A percentile compares a stretch with the other conserved stretches of the same genome.
These are phyloP conservation scores for Acanthamoeba culbertsoni DNA, from an alignment of 208 protist genomes.

Conservation along the genomic window DNA sequence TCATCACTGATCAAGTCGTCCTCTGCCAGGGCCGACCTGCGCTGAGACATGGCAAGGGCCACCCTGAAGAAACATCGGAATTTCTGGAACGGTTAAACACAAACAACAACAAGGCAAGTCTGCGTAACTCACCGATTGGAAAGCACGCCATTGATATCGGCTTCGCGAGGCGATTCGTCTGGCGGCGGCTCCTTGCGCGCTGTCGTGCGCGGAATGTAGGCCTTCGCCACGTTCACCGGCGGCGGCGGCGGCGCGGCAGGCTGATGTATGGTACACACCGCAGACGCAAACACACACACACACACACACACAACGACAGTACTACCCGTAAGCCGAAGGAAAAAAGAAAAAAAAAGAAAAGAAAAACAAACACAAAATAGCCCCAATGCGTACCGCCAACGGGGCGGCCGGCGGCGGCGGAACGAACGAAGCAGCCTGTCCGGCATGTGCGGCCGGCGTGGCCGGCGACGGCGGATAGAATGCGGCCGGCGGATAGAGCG, in stretches of 20 bases:
- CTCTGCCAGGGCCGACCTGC: not conserved
- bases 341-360: no score
- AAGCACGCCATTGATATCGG: not conserved
- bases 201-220: not conserved
- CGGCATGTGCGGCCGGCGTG: not conserved
- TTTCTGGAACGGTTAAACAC: not conserved
- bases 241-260: not conserved
- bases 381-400: no score
- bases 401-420: not conserved
- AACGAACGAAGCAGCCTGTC: not conserved
- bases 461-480: not conserved
- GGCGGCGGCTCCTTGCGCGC: not conserved
- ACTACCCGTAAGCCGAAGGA: no score
- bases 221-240: not conserved
- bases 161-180: not conserved
- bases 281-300: no score
- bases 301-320: no score
- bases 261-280: no score
- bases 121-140: not conserved
- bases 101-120: not conserved
- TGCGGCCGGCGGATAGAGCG: not conserved
- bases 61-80: not conserved
- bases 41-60: not conserved
- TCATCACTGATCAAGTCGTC: not conserved
- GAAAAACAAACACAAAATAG: no score